Conservation (phyloP, 2,329 filamentous ascomycete species). For the Cephalotrichum gorgonifer region DNA sequence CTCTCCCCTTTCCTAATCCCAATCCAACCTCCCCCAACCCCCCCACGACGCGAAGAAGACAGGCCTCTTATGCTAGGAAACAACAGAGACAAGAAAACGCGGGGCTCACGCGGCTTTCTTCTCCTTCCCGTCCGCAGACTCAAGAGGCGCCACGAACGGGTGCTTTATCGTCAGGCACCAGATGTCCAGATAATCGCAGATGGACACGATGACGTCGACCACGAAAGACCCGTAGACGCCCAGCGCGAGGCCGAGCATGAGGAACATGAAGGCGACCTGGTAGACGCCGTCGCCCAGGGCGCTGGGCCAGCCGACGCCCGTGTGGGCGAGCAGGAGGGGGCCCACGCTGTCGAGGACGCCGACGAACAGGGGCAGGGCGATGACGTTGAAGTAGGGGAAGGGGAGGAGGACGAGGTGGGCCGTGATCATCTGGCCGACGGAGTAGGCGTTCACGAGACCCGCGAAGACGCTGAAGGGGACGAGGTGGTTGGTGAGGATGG, state of each 20-base stretch:
- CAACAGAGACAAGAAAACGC: background rate
- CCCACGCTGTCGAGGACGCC: conserved; percentile 75
- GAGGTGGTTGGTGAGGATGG: conserved; percentile 71
- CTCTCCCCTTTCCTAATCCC: too few species aligned
- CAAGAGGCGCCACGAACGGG: conserved; percentile 37
- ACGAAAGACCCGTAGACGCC: conserved; percentile 98
- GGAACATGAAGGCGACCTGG: conserved; percentile 84
- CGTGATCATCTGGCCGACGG: conserved; percentile 90
- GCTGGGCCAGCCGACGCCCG: conserved; percentile 65
- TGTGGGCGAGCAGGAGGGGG: conserved; percentile 47
- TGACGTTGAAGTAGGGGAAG: conserved; percentile 86
- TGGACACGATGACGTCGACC: conserved; percentile 91
- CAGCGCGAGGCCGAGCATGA: conserved; percentile 71
- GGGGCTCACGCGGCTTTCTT: conserved; percentile 18
- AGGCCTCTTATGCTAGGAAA: background rate
- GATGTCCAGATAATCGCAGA: conserved; percentile 96
- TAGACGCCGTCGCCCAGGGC: conserved; percentile 68
- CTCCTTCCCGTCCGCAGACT: conserved; percentile 26
- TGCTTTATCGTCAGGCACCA: conserved; percentile 99
- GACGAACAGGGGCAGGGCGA: conserved; percentile 65
- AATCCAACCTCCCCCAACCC: too few species aligned
- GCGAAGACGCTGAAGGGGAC: conserved; percentile 85
- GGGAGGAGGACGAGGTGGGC: conserved; percentile 79
- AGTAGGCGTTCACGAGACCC: conserved; percentile 87
- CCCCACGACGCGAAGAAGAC: background rate